Evolutionary conservation across 1,284 basidiomycete genomes (phyloP).

Genomic region (Meira nashicola): DNA sequence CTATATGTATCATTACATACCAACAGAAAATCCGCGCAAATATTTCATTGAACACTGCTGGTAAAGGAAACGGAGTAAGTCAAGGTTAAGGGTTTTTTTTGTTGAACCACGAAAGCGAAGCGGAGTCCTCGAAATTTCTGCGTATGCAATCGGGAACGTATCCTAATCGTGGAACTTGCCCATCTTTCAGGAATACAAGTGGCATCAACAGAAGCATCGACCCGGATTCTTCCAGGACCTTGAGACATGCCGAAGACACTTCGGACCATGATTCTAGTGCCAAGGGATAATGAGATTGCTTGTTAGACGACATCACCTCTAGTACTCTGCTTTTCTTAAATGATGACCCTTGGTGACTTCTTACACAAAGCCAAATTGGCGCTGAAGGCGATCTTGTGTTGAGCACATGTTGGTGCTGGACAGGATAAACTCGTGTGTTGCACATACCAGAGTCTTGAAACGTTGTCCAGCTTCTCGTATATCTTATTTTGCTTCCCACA

Average conservation of each 20-base stretch:
- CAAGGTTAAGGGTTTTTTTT: not conserved
- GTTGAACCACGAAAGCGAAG: not conserved
- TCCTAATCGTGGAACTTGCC: not conserved
- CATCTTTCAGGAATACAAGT: not conserved
- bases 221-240: not conserved
- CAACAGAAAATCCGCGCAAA: slow-evolving; percentile 1
- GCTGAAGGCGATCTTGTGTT: too few relatives aligned
- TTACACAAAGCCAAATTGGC: too few relatives aligned
- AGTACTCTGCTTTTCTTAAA: too few relatives aligned
- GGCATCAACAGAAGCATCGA: not conserved
- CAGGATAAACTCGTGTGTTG: too few relatives aligned
- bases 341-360: too few relatives aligned
- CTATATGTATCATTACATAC: not conserved
- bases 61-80: slow-evolving; percentile 9
- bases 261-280: not conserved
- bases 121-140: not conserved
- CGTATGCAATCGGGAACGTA: not conserved
- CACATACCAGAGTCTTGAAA: too few relatives aligned
- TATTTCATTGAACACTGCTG: slow-evolving; percentile 10
- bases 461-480: too few relatives aligned
- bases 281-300: not conserved
- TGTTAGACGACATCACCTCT: too few relatives aligned
- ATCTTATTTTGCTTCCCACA: too few relatives aligned
- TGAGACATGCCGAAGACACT: not conserved
- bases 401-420: too few relatives aligned